phyloP scores from a whole-genome alignment of 78 protist species.

The Acrasis kona region DNA sequence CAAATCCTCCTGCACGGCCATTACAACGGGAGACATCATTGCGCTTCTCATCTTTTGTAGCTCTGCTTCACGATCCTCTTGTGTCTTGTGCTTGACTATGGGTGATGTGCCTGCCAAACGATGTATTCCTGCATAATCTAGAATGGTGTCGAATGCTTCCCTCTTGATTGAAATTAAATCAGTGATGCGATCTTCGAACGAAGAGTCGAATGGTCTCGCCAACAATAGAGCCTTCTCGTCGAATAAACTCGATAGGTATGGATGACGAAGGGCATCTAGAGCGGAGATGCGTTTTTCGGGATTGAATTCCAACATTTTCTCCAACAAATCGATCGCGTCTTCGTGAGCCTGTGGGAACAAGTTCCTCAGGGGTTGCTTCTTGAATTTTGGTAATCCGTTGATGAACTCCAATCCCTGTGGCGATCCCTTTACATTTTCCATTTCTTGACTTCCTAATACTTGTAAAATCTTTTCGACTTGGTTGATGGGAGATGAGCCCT shows the following conservation, averaged over 20 bases:
- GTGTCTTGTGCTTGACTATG: too few species aligned
- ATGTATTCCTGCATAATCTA: too few species aligned
- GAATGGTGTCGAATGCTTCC: too few species aligned
- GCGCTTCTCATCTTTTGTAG: too few species aligned
- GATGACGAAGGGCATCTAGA: constrained; percentile 58
- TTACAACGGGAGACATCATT: too few species aligned
- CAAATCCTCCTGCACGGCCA: too few species aligned
- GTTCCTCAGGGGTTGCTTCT: neutral
- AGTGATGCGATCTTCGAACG: too few species aligned
- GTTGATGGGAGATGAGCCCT: constrained; percentile 39
- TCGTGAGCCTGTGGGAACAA: neutral
- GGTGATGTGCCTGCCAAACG: too few species aligned
- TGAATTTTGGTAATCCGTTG: neutral
- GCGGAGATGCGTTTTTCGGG: constrained; percentile 72
- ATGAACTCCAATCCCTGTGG: neutral
- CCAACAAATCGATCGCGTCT: constrained; percentile 72
- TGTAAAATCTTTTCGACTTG: constrained; percentile 58
- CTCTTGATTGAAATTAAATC: too few species aligned
- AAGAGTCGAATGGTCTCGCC: too few species aligned
- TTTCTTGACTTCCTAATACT: neutral
- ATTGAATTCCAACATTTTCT: constrained; percentile 72
- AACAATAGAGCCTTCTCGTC: constrained; percentile 11
- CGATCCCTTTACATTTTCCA: neutral
- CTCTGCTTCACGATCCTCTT: too few species aligned
- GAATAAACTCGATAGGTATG: constrained; percentile 37